A percentile compares a stretch with the other conserved stretches of the same genome.
phyloP scores from a whole-genome alignment of 2,329 filamentous ascomycete genomes.

The Fusarium goolgardi region DNA sequence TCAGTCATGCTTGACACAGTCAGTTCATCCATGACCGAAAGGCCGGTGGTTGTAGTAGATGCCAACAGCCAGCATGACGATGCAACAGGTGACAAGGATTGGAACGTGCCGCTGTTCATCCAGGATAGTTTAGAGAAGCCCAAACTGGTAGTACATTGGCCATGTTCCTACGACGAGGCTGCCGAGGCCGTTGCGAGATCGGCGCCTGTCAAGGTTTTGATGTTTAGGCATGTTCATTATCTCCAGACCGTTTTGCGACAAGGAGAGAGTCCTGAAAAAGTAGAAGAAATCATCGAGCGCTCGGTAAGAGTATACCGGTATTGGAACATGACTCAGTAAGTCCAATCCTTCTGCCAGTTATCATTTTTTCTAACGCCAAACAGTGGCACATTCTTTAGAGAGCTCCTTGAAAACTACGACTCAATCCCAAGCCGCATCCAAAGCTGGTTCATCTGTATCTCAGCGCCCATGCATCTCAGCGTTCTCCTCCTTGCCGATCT shows the following conservation, averaged over 20 bases:
- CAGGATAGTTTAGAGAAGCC: slow-evolving; percentile 28
- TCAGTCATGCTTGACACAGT: slow-evolving; percentile 70
- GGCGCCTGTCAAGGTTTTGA: slow-evolving; percentile 67
- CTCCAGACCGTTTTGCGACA: slow-evolving; percentile 64
- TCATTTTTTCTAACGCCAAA: background rate
- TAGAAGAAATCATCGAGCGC: slow-evolving; percentile 62
- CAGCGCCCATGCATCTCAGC: slow-evolving; percentile 68
- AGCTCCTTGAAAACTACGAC: slow-evolving; percentile 62
- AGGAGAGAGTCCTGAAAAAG: slow-evolving; percentile 45
- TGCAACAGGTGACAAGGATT: slow-evolving; percentile 10
- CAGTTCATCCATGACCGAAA: slow-evolving; percentile 62
- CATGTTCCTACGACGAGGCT: slow-evolving; percentile 63
- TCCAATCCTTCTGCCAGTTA: accelerated
- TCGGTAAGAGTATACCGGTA: slow-evolving; percentile 63
- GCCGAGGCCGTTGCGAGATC: slow-evolving; percentile 61
- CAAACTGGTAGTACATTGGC: slow-evolving; percentile 55
- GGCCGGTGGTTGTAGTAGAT: slow-evolving; percentile 50
- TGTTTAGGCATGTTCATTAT: slow-evolving; percentile 65
- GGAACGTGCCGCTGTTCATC: slow-evolving; percentile 21
- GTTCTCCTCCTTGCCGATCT: slow-evolving; percentile 65
- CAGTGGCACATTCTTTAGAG: slow-evolving; percentile 60
- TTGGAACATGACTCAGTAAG: slow-evolving; percentile 62
- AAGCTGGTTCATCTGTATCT: slow-evolving; percentile 69
- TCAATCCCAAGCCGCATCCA: slow-evolving; percentile 63
- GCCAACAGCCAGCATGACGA: slow-evolving; percentile 53